Base-by-base conservation (phyloP, 2,329 filamentous ascomycete genomes). In the Microdochium nivale region DNA sequence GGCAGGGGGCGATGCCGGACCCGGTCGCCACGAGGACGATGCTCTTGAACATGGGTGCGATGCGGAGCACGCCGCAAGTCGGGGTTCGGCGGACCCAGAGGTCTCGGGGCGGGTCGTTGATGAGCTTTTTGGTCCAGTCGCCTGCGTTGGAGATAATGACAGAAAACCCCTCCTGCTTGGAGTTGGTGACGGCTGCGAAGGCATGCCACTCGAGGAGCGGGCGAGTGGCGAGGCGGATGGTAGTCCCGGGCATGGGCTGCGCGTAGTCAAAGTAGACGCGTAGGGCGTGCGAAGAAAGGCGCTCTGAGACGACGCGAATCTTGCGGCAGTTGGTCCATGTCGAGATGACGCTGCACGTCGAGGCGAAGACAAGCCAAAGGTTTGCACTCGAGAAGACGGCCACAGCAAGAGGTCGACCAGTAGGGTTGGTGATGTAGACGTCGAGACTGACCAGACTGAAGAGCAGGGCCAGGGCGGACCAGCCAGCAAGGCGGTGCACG, bases 271-370 rank as follows among this genome's bases (percentile, higher is more conserved):
- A 79, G 58, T 80, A 74, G 3, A 88, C 72, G 8, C 78, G 75
- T 7, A 83, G 67, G 3, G 83, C 83, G 65, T 86, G 83, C 2
- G 68, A 59, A 2, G 83, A 86, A n/a, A 87, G 75, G 11, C 70
- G 63, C 57, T 84, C 79, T 5, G 79, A 68, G 14, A 68, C 67
- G 53, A 86, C 79, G 21, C 66, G 65, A 51, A 83, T 76, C 56
- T 76, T 78, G 47, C 83, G 77, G 37, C 87, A 74, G 35, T 78
- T 70, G 0, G 81, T 59, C 83, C 84, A 88, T 1, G 84, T 81
- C 50, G 80, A 75, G 46, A 83, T 67, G 49, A 86, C 73, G 52
- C 78, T 72, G 30, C 70, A 51, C 3, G 81, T 84, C 35, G 79
- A 76, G 49, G 77, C 55, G 33, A 77, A 55, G 14, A 87, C 68